phyloP scores from a whole-genome alignment of 2,329 filamentous ascomycete genomes.

The Endothia cerciana region DNA sequence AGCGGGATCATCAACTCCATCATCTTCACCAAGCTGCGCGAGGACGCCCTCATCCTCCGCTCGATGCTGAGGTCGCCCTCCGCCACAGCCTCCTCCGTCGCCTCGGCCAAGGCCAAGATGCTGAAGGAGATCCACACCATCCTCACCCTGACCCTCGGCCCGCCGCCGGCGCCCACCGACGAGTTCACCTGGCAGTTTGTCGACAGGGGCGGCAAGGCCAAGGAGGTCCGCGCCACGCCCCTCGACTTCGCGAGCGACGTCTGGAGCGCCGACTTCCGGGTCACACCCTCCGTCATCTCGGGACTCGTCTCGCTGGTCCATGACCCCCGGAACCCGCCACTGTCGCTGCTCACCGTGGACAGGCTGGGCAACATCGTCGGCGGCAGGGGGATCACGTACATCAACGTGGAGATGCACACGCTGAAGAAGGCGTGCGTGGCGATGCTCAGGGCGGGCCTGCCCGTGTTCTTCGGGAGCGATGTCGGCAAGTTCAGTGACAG shows the following conservation, averaged over 20 bases:
- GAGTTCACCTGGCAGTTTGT: slow-evolving; percentile 82
- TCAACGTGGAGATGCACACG: slow-evolving; percentile 75
- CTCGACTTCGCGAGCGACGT: slow-evolving; percentile 73
- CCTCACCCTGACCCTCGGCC: slow-evolving; percentile 80
- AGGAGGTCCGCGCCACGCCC: slow-evolving; percentile 67
- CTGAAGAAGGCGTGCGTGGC: slow-evolving; percentile 75
- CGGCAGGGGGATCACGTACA: slow-evolving; percentile 75
- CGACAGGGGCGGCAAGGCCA: slow-evolving; percentile 68
- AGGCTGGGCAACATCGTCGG: slow-evolving; percentile 82
- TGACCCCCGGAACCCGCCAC: slow-evolving; percentile 78
- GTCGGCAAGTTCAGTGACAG: slow-evolving; percentile 80
- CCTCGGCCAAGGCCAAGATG: slow-evolving; percentile 69
- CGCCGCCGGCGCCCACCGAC: slow-evolving; percentile 70
- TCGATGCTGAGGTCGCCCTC: slow-evolving; percentile 49
- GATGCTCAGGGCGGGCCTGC: slow-evolving; percentile 78
- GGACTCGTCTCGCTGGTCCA: slow-evolving; percentile 81
- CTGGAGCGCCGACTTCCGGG: slow-evolving; percentile 60
- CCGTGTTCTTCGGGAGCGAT: slow-evolving; percentile 88
- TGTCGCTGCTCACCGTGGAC: slow-evolving; percentile 74
- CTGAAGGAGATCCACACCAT: slow-evolving; percentile 80
- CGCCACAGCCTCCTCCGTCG: slow-evolving; percentile 44
- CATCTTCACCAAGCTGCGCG: slow-evolving; percentile 84
- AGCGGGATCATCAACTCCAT: slow-evolving; percentile 72
- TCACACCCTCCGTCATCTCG: slow-evolving; percentile 64
- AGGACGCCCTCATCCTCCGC: slow-evolving; percentile 77